Evolutionary conservation across 257 asterid genomes (phyloP), one percentile per base, ranked within the genome.

Genomic region (Haberlea rhodopensis): DNA sequence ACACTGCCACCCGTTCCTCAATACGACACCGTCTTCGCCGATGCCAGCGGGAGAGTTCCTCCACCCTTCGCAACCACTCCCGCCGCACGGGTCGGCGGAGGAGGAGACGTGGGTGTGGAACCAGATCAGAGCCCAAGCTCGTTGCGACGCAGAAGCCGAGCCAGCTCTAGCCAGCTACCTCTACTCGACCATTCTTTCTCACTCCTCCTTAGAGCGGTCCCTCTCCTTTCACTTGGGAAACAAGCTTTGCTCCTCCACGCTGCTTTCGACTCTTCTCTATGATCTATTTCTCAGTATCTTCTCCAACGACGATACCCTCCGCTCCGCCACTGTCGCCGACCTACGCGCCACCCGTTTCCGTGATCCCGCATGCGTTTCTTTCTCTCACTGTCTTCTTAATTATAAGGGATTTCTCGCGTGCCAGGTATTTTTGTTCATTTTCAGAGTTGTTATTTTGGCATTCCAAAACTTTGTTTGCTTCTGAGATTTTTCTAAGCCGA

Each of bases 361-460:
- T 6, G 97, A 91, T 67, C 97, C 97, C 1, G 97, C 96, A 31
- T 91, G 97, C 73, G 83, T 91, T 22, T 85, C 94, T 61, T 88
- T 82, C 26, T 87, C 81, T 0, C 96, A 91, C 62, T 86, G 96
- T 71, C 86, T 91, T 77, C 71, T 91, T 79, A 88, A 86, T 74
- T 91, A 84, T 15, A 91, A 91, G 67, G 97, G 96, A 0, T 91
- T 91, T 54, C 55, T 88, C 29, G 96, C 96, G 0, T 80, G 87
- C 46, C 91, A 91, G 48, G 18, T 37, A 2, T 37, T 37, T 11
- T 10, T 37, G 10, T 10, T 32, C 15, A 3, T 7, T 8, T 8
- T 32, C 11, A 37, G 15, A 11, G 5, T 37, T 11, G n/a, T 10
- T 10, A 37, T 37, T 37, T 37, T 37, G 46, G 5, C 46, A 37